A percentile compares a stretch with the other conserved stretches of the same genome.
These are phyloP conservation scores for Dryadomyces sulphureus DNA, from an alignment of 2,329 filamentous ascomycete species.

Conservation along the genomic window DNA sequence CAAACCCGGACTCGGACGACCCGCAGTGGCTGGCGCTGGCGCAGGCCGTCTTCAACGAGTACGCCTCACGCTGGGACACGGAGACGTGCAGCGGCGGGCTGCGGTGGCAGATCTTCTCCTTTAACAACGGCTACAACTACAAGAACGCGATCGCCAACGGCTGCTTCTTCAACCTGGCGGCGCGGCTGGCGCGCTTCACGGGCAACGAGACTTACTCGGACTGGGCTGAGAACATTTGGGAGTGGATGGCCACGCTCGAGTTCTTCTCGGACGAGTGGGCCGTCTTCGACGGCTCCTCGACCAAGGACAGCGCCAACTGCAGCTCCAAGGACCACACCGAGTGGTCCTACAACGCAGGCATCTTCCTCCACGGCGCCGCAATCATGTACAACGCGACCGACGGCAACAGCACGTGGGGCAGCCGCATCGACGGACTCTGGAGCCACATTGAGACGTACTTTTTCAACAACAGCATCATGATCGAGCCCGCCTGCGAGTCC, in stretches of 20 bases:
- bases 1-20: conserved; percentile 44
- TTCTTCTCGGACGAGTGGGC: conserved; percentile 41
- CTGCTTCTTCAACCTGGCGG: conserved; percentile 53
- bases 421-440: conserved; percentile 43
- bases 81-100: conserved; percentile 56
- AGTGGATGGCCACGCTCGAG: conserved; percentile 42
- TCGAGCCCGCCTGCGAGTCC: conserved; percentile 53
- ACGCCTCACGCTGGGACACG: conserved; percentile 55
- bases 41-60: conserved; percentile 70
- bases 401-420: conserved; percentile 35
- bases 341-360: conserved; percentile 57
- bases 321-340: conserved; percentile 39
- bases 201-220: conserved; percentile 63
- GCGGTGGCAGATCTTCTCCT: conserved; percentile 73
- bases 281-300: conserved; percentile 42
- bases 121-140: conserved; percentile 57
- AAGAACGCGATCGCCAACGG: conserved; percentile 57
- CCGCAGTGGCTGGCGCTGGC: conserved; percentile 67
- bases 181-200: conserved; percentile 64
- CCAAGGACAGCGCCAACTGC: conserved; percentile 28
- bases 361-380: conserved; percentile 47
- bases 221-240: conserved; percentile 58
- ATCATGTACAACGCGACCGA: conserved; percentile 49
- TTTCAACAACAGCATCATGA: conserved; percentile 39
- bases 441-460: conserved; percentile 37